phyloP scores from a whole-genome alignment of 768 basidiomycete species.

The Podaxis sp. region DNA sequence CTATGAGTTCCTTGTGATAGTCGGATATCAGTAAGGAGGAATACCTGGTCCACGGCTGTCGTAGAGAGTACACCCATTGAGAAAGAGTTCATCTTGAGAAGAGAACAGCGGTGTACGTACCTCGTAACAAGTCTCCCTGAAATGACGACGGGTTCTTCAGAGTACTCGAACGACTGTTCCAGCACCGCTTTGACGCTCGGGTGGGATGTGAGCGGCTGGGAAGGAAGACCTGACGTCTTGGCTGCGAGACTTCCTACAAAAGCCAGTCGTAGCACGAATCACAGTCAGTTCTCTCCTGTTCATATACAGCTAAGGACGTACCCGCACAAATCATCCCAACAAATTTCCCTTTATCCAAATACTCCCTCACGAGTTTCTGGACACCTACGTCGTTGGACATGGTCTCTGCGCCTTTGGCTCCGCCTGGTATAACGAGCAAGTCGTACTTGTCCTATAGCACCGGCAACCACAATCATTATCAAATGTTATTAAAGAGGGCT shows the following conservation, averaged over 20 bases:
- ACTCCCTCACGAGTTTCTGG: conserved; percentile 61
- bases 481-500: not conserved
- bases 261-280: not conserved
- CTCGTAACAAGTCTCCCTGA: conserved; percentile 78
- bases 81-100: conserved; percentile 63
- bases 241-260: conserved; percentile 68
- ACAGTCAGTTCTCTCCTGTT: not conserved
- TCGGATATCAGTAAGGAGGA: conserved; percentile 16
- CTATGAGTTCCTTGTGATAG: not conserved
- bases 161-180: conserved; percentile 65
- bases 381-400: conserved; percentile 60
- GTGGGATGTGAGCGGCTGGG: conserved; percentile 75
- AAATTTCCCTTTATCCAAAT: conserved; percentile 50
- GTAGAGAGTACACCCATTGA: conserved; percentile 2
- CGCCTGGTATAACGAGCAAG: conserved; percentile 74
- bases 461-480: not conserved
- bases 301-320: conserved; percentile 25
- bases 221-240: conserved; percentile 55
- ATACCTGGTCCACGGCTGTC: conserved; percentile 70
- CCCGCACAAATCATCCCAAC: conserved; percentile 90
- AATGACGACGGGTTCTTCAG: conserved; percentile 70
- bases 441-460: conserved; percentile 59
- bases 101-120: conserved; percentile 30
- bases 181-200: conserved; percentile 65
- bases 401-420: conserved; percentile 74